phyloP scores from a whole-genome alignment of 148 eudicot species.

The Vaccinium macrocarpon region DNA sequence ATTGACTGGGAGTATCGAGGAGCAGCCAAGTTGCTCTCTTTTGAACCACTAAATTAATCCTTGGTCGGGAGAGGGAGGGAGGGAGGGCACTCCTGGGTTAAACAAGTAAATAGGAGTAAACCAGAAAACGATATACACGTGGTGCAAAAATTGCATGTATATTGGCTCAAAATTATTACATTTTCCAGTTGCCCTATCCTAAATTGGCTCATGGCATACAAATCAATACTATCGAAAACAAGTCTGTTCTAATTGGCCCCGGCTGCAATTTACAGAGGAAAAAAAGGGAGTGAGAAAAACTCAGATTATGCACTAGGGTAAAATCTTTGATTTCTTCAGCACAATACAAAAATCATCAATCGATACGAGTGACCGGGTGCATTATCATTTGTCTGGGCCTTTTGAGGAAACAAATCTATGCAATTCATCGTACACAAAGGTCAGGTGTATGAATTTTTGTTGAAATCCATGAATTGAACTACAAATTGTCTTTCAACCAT shows the following conservation, averaged over 20 bases:
- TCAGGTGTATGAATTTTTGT: not conserved
- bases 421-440: not conserved
- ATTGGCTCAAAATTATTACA: not conserved
- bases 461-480: conserved; percentile 19
- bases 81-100: not conserved
- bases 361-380: not conserved
- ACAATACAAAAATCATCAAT: not conserved
- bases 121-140: not conserved
- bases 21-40: not conserved
- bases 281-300: not conserved
- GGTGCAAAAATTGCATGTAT: not conserved
- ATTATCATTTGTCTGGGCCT: not conserved
- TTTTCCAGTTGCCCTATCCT: not conserved
- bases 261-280: conserved; percentile 2
- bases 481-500: conserved; percentile 80
- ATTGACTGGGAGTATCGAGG: not conserved
- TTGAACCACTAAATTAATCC: not conserved
- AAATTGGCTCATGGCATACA: conserved; percentile 10
- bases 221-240: conserved; percentile 2
- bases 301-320: conserved; percentile 12
- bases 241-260: not conserved
- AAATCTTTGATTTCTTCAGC: not conserved
- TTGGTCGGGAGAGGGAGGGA: not conserved
- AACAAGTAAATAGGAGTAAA: not conserved
- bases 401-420: conserved; percentile 12